A percentile compares a stretch with the other conserved stretches of the same genome.
These are phyloP conservation scores for Porphyrellus cyaneotinctus DNA, from an alignment of 768 basidiomycete genomes.

Conservation along the genomic window DNA sequence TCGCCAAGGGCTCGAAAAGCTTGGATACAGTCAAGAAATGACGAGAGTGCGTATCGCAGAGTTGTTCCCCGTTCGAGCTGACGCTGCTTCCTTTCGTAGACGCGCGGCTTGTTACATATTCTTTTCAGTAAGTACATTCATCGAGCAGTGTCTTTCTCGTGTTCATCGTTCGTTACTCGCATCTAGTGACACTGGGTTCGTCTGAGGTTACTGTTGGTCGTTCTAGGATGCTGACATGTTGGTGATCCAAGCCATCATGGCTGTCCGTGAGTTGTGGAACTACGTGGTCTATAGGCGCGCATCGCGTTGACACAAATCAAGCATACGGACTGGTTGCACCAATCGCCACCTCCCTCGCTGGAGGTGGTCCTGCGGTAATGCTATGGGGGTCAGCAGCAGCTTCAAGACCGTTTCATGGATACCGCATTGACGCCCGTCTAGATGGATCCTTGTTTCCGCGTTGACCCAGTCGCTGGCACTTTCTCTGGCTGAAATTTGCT, in stretches of 20 bases:
- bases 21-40: conserved; percentile 57
- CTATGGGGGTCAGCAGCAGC: conserved; percentile 48
- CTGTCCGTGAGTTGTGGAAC: conserved; percentile 47
- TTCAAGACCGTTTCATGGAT: no score
- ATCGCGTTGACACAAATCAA: conserved; percentile 20
- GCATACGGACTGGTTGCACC: conserved; percentile 56
- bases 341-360: conserved; percentile 51
- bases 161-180: not conserved
- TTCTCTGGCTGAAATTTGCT: conserved; percentile 56
- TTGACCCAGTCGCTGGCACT: conserved; percentile 47
- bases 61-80: not conserved
- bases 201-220: not conserved
- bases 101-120: conserved; percentile 48
- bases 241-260: conserved; percentile 47
- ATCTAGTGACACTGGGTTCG: conserved; percentile 48
- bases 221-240: conserved; percentile 1
- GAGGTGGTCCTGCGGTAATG: conserved; percentile 54
- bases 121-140: conserved; percentile 44
- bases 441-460: conserved; percentile 50
- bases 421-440: conserved; percentile 12
- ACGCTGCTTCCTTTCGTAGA: conserved; percentile 26
- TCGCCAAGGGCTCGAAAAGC: conserved; percentile 40
- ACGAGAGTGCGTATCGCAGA: conserved; percentile 36
- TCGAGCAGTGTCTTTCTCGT: not conserved
- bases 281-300: not conserved